These are phyloP conservation scores for Pichia thaimueangensis DNA, from an alignment of 805 yeast species.

Conservation along the genomic window DNA sequence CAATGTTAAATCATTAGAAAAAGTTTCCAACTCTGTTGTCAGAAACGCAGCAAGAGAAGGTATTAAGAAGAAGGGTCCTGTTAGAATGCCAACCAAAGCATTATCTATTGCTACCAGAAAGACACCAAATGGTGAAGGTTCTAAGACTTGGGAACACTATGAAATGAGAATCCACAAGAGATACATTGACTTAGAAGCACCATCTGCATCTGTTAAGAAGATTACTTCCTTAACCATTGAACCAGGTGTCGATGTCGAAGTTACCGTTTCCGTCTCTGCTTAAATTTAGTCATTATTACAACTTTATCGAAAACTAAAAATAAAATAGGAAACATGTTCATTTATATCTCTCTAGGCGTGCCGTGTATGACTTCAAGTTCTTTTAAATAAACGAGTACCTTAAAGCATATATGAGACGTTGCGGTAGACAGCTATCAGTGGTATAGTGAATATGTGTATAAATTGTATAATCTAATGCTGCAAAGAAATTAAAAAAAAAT, in stretches of 20 bases:
- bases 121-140: constrained; percentile 99
- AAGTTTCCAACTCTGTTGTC: constrained; percentile 87
- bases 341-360: constrained; percentile 51
- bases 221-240: constrained; percentile 97
- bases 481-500: neutral
- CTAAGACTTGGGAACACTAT: constrained; percentile 99
- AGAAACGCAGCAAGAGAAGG: constrained; percentile 77
- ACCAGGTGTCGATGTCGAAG: constrained; percentile 99
- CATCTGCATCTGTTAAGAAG: constrained; percentile 87
- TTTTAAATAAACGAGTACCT: constrained; percentile 9
- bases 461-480: constrained; percentile 16
- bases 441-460: no score
- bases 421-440: constrained; percentile 56
- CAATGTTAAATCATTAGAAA: constrained; percentile 97
- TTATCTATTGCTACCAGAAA: constrained; percentile 98
- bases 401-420: constrained; percentile 40
- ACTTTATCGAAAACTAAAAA: neutral
- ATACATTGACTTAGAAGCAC: constrained; percentile 96
- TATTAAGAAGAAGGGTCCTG: constrained; percentile 96
- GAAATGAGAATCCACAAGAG: constrained; percentile 99
- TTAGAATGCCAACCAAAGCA: constrained; percentile 99
- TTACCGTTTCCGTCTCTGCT: constrained; percentile 85
- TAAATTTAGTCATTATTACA: constrained; percentile 31
- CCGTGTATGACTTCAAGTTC: constrained; percentile 37
- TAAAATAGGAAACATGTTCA: neutral